phyloP scores from a whole-genome alignment of 2,329 filamentous ascomycete species.

The Colletotrichum destructivum region DNA sequence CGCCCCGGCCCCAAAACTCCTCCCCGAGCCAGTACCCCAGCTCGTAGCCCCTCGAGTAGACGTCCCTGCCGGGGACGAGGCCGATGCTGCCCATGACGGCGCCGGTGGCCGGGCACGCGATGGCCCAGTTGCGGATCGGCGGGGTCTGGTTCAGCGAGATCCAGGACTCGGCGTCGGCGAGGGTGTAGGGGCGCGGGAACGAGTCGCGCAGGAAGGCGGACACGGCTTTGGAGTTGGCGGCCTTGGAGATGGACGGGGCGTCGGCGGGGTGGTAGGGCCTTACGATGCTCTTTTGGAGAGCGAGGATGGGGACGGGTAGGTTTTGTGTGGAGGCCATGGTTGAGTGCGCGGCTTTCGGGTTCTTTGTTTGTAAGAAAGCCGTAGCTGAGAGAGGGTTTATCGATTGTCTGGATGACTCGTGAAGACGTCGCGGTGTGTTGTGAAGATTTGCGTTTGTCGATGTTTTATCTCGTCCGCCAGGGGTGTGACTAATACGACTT shows the following conservation, averaged over 20 bases:
- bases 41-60: constrained; percentile 61
- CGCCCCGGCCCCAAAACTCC: constrained; percentile 61
- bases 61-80: constrained; percentile 53
- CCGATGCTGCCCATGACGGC: constrained; percentile 58
- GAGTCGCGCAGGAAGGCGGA: constrained; percentile 57
- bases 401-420: background rate
- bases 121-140: constrained; percentile 27
- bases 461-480: background rate
- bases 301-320: constrained; percentile 26
- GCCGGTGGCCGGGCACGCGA: constrained; percentile 24
- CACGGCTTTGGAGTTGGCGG: constrained; percentile 58
- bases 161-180: constrained; percentile 56
- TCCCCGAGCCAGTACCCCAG: constrained; percentile 65
- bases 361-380: no score
- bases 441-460: background rate
- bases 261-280: constrained; percentile 59
- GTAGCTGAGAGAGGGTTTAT: background rate
- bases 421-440: background rate
- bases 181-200: constrained; percentile 64
- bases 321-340: constrained; percentile 12
- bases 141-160: constrained; percentile 46
- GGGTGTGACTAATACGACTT: background rate
- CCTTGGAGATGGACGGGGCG: constrained; percentile 51
- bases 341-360: rapidly evolving
- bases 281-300: constrained; percentile 49